Percentiles rank a stretch among this genome's conserved stretches.
Conservation (phyloP, 2,329 filamentous ascomycete species). For the Penicillium vulpinum region DNA sequence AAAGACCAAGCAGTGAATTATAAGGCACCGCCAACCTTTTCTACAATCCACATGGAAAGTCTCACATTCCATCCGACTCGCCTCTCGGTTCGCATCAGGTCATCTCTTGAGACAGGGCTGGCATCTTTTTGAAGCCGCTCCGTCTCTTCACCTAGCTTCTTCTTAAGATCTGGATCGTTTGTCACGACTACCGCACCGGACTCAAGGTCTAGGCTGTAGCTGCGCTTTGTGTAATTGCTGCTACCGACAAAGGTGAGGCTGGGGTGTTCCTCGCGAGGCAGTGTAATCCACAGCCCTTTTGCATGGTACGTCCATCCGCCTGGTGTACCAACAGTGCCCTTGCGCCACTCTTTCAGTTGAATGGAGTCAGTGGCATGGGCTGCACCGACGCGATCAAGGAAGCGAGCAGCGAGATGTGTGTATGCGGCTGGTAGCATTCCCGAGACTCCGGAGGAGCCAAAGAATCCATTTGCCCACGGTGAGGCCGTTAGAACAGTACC, state of each 20-base stretch:
- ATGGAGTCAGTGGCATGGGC: constrained; percentile 60
- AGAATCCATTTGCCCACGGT: constrained; percentile 94
- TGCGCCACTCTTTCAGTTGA: constrained; percentile 81
- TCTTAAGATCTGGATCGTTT: constrained; percentile 68
- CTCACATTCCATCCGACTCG: constrained; percentile 82
- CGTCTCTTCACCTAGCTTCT: constrained; percentile 75
- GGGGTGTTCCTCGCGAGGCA: constrained; percentile 60
- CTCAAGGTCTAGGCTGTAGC: constrained; percentile 89
- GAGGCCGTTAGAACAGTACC: constrained; percentile 91
- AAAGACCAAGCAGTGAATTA: constrained; percentile 42
- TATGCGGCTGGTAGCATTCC: constrained; percentile 91
- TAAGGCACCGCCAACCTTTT: constrained; percentile 80
- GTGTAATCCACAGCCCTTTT: constrained; percentile 88
- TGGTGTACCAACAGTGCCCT: constrained; percentile 75
- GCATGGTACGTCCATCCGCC: constrained; percentile 97
- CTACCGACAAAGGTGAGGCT: constrained; percentile 83
- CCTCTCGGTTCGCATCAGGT: constrained; percentile 78
- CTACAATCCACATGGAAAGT: constrained; percentile 91
- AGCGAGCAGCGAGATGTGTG: constrained; percentile 79
- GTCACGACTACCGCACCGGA: constrained; percentile 86
- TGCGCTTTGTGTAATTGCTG: constrained; percentile 93
- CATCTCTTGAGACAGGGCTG: constrained; percentile 66
- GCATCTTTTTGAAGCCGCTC: constrained; percentile 76
- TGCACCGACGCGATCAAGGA: constrained; percentile 65
- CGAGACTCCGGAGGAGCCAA: constrained; percentile 80